A percentile compares a stretch with the other conserved stretches of the same genome.
Evolutionary conservation across 2,329 filamentous ascomycete genomes (phyloP).

Genomic region (Ascochyta lentis): DNA sequence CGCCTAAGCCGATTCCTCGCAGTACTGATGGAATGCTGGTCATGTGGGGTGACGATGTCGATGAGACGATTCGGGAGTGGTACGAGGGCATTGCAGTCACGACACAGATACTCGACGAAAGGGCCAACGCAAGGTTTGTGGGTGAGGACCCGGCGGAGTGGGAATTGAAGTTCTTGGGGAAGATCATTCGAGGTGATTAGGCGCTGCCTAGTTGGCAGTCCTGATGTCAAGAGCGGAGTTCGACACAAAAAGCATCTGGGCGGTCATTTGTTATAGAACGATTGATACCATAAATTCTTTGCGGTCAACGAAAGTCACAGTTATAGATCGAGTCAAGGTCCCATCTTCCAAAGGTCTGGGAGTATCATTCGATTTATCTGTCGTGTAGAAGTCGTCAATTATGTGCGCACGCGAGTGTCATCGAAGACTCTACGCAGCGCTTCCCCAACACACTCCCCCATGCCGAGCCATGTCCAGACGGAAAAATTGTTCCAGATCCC

Average conservation of each 20-base stretch:
- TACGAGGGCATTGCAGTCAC: slow-evolving; percentile 45
- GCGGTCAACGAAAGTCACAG: background rate
- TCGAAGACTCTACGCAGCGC: slow-evolving; percentile 7
- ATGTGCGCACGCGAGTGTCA: slow-evolving; percentile 3
- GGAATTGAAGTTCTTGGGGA: slow-evolving; percentile 47
- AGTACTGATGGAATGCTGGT: slow-evolving; percentile 45
- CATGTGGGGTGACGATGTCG: slow-evolving; percentile 41
- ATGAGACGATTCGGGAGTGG: slow-evolving; percentile 45
- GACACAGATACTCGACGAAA: slow-evolving; percentile 33
- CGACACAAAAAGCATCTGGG: background rate
- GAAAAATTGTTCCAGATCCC: slow-evolving; percentile 2
- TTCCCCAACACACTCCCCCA: slow-evolving; percentile 3
- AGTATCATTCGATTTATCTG: slow-evolving; percentile 17
- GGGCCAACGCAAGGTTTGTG: slow-evolving; percentile 36
- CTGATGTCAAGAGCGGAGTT: background rate
- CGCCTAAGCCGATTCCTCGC: slow-evolving; percentile 48
- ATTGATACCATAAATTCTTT: slow-evolving; percentile 8
- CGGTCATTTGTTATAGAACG: slow-evolving; percentile 4
- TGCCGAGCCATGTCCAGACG: slow-evolving; percentile 1
- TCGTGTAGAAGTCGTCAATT: slow-evolving; percentile 17
- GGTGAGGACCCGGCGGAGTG: slow-evolving; percentile 45
- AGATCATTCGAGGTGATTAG: slow-evolving; percentile 42
- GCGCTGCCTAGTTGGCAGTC: background rate
- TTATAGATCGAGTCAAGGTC: background rate
- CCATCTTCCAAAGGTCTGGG: background rate